Evolutionary conservation across 352 stramenopile genomes (phyloP).

Genomic region (Phytopythium sindhum): DNA sequence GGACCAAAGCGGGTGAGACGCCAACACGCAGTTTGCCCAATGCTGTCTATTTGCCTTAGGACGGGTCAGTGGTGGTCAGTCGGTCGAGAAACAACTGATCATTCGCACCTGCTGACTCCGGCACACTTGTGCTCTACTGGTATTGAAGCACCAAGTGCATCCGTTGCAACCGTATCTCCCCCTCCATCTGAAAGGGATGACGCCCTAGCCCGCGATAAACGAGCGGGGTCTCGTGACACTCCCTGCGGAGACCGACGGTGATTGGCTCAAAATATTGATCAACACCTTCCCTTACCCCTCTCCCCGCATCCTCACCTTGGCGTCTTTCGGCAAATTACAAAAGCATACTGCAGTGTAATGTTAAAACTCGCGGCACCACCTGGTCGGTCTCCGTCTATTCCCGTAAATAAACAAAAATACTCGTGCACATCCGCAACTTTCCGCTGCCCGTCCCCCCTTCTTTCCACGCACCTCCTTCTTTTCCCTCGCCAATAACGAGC

Average conservation of each 20-base stretch:
- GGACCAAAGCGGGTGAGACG: no score
- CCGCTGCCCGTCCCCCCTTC: conserved; percentile 4
- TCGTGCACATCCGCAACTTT: background rate
- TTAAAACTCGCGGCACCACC: background rate
- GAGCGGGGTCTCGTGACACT: no score
- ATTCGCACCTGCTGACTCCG: background rate
- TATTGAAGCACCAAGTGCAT: no score
- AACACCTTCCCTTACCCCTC: background rate
- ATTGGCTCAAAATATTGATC: background rate
- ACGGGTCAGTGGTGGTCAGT: background rate
- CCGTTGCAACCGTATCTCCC: no score
- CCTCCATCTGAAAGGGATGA: no score
- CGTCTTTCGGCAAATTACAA: background rate
- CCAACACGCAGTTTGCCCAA: background rate
- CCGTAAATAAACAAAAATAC: background rate
- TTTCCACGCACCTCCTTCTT: conserved; percentile 1
- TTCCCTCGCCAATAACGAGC: conserved; percentile 2
- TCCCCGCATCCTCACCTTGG: background rate
- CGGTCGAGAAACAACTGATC: background rate
- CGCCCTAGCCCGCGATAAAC: no score
- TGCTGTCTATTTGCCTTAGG: no score
- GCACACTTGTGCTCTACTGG: no score
- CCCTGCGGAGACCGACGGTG: background rate
- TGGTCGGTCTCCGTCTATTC: background rate
- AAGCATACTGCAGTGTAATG: background rate